phyloP scores from a whole-genome alignment of 2,329 filamentous ascomycete genomes.

The Paraconiothyrium sp. region DNA sequence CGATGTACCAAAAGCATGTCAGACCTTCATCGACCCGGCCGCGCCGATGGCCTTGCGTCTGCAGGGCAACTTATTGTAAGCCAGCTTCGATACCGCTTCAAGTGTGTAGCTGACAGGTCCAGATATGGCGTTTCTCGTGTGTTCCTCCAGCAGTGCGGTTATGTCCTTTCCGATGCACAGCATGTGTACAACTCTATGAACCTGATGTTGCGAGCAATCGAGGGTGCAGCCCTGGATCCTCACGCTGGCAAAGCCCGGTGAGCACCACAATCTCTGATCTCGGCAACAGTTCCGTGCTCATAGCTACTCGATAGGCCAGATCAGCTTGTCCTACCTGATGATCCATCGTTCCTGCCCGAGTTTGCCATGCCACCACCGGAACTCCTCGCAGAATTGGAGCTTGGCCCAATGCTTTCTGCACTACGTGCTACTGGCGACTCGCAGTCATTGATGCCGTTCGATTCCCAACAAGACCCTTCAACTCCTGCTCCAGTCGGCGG shows the following conservation, averaged over 20 bases:
- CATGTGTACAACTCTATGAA: constrained; percentile 78
- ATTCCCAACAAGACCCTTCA: constrained; percentile 37
- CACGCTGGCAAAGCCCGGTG: constrained; percentile 78
- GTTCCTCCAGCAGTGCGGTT: constrained; percentile 85
- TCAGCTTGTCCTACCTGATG: constrained; percentile 81
- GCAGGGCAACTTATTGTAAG: constrained; percentile 84
- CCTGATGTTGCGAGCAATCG: constrained; percentile 68
- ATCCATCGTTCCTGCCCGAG: constrained; percentile 80
- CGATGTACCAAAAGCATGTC: constrained; percentile 84
- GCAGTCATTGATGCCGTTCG: constrained; percentile 50
- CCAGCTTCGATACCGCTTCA: not conserved
- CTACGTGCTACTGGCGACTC: constrained; percentile 43
- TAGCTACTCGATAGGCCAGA: constrained; percentile 65
- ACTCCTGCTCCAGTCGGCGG: constrained; percentile 35
- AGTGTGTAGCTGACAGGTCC: constrained; percentile 23
- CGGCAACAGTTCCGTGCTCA: not conserved
- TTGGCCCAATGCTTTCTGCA: constrained; percentile 47
- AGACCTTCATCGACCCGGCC: constrained; percentile 84
- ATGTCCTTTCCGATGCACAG: constrained; percentile 83
- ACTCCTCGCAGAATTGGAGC: constrained; percentile 57
- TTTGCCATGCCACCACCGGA: constrained; percentile 69
- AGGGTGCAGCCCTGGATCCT: constrained; percentile 71
- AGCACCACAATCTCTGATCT: constrained; percentile 29
- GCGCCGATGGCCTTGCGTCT: constrained; percentile 90
- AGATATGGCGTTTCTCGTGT: constrained; percentile 78